Evolutionary conservation across 371 early-diverging fungal genomes (phyloP).

Genomic region (Saksenaea oblongispora): DNA sequence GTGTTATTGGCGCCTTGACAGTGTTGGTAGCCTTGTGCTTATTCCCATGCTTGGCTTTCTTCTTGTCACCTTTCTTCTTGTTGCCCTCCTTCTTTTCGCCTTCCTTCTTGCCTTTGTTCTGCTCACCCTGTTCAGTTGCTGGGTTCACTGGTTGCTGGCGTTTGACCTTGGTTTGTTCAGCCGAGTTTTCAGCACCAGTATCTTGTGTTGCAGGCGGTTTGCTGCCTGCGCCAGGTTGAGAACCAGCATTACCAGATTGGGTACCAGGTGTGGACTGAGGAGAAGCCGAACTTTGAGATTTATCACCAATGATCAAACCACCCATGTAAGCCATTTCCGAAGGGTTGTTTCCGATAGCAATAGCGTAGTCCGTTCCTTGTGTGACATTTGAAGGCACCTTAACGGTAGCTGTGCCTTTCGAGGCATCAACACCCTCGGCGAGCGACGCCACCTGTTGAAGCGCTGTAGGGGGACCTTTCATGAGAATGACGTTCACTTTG

Average conservation of each 20-base stretch:
- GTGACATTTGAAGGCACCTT: constrained; percentile 41
- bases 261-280: not conserved
- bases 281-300: constrained; percentile 1
- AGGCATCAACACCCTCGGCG: constrained; percentile 34
- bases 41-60: not conserved
- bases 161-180: not conserved
- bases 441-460: constrained; percentile 38
- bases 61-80: not conserved
- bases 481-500: constrained; percentile 40
- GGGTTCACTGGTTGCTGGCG: not conserved
- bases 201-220: not conserved
- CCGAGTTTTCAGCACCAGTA: not conserved
- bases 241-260: not conserved
- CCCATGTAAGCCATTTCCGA: constrained; percentile 45
- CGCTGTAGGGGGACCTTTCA: constrained; percentile 45
- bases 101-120: not conserved
- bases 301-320: constrained; percentile 22
- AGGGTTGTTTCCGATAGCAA: constrained; percentile 35
- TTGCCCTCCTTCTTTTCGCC: not conserved
- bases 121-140: not conserved
- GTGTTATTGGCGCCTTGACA: too few species aligned
- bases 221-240: not conserved
- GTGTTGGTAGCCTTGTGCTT: not conserved
- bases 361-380: constrained; percentile 38
- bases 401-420: constrained; percentile 34